A percentile compares a stretch with the other conserved stretches of the same genome.
These are phyloP conservation scores for Boletellus emodensis DNA, from an alignment of 768 basidiomycete genomes.

Conservation along the genomic window DNA sequence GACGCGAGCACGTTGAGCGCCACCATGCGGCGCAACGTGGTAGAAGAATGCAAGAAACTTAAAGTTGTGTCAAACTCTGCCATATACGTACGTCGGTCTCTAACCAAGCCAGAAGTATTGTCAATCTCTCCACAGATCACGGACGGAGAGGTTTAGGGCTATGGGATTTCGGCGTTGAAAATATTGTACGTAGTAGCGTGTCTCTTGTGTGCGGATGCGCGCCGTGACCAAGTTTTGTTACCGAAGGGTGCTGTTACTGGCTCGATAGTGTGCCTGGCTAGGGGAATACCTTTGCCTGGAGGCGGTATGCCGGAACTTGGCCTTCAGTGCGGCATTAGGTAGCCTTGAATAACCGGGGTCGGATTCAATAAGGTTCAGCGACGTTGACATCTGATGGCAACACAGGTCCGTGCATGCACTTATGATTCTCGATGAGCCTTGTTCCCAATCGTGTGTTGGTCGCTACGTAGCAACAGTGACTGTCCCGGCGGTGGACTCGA, in stretches of 20 bases:
- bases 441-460: too few species aligned
- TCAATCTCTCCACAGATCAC: slow-evolving; percentile 13
- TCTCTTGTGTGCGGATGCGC: background rate
- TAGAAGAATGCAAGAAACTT: slow-evolving; percentile 62
- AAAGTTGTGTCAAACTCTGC: slow-evolving; percentile 42
- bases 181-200: background rate
- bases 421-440: too few species aligned
- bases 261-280: background rate
- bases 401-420: too few species aligned
- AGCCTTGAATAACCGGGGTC: too few species aligned
- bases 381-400: too few species aligned
- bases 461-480: too few species aligned
- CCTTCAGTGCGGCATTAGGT: background rate
- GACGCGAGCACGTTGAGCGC: slow-evolving; percentile 48
- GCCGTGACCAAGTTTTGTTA: background rate
- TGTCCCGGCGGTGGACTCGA: too few species aligned
- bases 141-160: slow-evolving; percentile 18
- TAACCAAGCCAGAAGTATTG: background rate
- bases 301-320: too few species aligned
- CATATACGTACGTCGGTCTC: slow-evolving; percentile 16
- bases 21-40: slow-evolving; percentile 48
- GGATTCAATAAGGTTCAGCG: too few species aligned
- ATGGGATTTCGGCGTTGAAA: background rate
- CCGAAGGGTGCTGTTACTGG: background rate
- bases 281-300: too few species aligned